Conservation (phyloP, 805 yeast genomes). For the Kodamaea kakaduensis region DNA sequence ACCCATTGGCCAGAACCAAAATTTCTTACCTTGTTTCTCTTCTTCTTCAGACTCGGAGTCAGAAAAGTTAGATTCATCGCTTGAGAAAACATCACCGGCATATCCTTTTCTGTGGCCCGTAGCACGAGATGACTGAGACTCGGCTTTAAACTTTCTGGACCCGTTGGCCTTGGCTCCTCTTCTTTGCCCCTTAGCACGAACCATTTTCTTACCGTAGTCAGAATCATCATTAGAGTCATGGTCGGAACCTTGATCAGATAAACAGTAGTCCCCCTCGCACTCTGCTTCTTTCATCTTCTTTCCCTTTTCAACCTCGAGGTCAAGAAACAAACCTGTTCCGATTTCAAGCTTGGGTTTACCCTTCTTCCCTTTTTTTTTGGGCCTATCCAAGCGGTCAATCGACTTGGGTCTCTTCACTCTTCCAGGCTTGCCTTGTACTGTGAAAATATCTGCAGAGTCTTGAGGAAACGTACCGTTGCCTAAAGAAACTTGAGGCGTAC, state of each 20-base stretch:
- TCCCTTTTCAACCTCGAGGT: slow-evolving; percentile 6
- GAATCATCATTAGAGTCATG: not conserved
- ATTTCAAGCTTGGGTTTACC: slow-evolving; percentile 3
- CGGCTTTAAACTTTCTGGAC: not conserved
- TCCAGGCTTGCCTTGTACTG: not conserved
- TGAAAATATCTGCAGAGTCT: too few species aligned
- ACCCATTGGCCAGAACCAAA: slow-evolving; percentile 5
- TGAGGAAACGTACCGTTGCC: too few species aligned
- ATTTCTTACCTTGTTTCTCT: slow-evolving; percentile 1
- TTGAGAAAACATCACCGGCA: slow-evolving; percentile 2
- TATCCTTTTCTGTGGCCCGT: not conserved
- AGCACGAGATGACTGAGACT: not conserved
- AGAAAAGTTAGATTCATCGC: too few species aligned
- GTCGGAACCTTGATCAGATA: not conserved
- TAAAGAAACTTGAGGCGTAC: too few species aligned
- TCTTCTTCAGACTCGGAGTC: slow-evolving; percentile 1
- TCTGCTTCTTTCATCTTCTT: slow-evolving; percentile 2
- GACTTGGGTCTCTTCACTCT: slow-evolving; percentile 1
- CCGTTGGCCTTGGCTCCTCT: not conserved
- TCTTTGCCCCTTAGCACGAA: not conserved
- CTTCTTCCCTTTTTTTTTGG: slow-evolving; percentile 1
- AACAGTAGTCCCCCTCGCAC: slow-evolving; percentile 8
- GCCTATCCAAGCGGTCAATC: not conserved
- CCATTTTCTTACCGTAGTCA: not conserved
- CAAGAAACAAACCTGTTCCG: slow-evolving; percentile 9